phyloP scores from a whole-genome alignment of 768 basidiomycete species.

The Tricholoma saponaceum region DNA sequence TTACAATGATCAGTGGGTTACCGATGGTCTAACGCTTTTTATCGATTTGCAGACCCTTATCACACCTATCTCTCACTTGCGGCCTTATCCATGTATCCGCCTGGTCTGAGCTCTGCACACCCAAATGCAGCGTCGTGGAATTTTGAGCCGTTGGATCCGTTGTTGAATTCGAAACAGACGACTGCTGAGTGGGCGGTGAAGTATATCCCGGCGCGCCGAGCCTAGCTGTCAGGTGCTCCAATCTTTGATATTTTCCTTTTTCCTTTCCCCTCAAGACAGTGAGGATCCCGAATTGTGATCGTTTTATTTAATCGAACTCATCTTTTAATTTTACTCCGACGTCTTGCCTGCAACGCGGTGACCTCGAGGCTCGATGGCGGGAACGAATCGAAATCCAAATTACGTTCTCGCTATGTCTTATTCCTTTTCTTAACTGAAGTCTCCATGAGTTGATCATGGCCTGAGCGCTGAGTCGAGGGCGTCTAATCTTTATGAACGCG shows the following conservation, averaged over 20 bases:
- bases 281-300: not conserved
- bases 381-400: slow-evolving; percentile 15
- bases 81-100: slow-evolving; percentile 65
- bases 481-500: not conserved
- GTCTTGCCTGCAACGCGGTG: not conserved
- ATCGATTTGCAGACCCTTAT: slow-evolving; percentile 67
- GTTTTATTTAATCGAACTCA: slow-evolving; percentile 5
- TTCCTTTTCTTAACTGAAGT: not conserved
- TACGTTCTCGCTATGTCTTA: not conserved
- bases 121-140: slow-evolving; percentile 41
- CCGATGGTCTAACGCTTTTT: not conserved
- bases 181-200: slow-evolving; percentile 66
- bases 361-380: slow-evolving; percentile 21
- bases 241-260: not conserved
- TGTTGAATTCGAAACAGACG: slow-evolving; percentile 64
- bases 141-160: slow-evolving; percentile 58
- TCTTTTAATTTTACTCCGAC: not conserved
- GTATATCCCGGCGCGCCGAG: slow-evolving; percentile 39
- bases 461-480: not conserved
- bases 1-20: slow-evolving; percentile 7
- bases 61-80: slow-evolving; percentile 93
- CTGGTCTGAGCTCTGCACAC: slow-evolving; percentile 28
- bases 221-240: not conserved
- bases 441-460: not conserved
- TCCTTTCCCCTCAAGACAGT: not conserved